Evolutionary conservation across 1,284 basidiomycete genomes (phyloP).

Genomic region (Pisolithus thermaeus): DNA sequence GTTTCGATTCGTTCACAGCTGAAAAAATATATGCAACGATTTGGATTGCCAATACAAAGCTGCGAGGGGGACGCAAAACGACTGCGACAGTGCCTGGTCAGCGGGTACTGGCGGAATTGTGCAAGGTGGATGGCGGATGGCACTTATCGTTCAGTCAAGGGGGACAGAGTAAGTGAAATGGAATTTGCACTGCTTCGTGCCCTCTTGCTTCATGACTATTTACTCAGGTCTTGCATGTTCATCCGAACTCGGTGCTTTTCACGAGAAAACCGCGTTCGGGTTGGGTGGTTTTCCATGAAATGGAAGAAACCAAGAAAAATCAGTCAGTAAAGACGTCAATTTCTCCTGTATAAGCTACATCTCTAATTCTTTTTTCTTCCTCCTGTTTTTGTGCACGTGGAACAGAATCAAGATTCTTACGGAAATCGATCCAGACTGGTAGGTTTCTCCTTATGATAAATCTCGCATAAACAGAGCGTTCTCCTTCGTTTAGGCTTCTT

Average conservation of each 20-base stretch:
- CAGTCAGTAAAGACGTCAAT: slow-evolving; percentile 44
- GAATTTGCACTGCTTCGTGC: slow-evolving; percentile 19
- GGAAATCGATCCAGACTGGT: slow-evolving; percentile 61
- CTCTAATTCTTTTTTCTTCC: neutral
- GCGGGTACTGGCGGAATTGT: slow-evolving; percentile 92
- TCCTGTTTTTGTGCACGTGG: neutral
- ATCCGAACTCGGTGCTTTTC: slow-evolving; percentile 93
- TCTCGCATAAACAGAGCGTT: neutral
- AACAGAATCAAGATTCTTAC: slow-evolving; percentile 49
- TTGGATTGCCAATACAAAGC: slow-evolving; percentile 70
- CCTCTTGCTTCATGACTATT: slow-evolving; percentile 1
- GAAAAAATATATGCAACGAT: slow-evolving; percentile 88
- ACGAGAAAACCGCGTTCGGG: slow-evolving; percentile 84
- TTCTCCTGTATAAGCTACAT: neutral
- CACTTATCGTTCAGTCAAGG: slow-evolving; percentile 80
- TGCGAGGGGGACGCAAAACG: slow-evolving; percentile 81
- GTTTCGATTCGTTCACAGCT: slow-evolving; percentile 90
- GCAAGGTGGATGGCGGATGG: slow-evolving; percentile 88
- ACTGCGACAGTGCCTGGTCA: slow-evolving; percentile 80
- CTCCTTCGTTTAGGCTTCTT: slow-evolving; percentile 33
- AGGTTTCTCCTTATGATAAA: slow-evolving; percentile 6
- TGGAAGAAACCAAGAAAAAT: slow-evolving; percentile 92
- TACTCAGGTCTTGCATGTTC: slow-evolving; percentile 74
- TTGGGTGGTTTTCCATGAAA: slow-evolving; percentile 95
- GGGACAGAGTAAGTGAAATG: slow-evolving; percentile 54